Base-by-base conservation (phyloP, 768 basidiomycete genomes). In the Auriscalpium vulgare region DNA sequence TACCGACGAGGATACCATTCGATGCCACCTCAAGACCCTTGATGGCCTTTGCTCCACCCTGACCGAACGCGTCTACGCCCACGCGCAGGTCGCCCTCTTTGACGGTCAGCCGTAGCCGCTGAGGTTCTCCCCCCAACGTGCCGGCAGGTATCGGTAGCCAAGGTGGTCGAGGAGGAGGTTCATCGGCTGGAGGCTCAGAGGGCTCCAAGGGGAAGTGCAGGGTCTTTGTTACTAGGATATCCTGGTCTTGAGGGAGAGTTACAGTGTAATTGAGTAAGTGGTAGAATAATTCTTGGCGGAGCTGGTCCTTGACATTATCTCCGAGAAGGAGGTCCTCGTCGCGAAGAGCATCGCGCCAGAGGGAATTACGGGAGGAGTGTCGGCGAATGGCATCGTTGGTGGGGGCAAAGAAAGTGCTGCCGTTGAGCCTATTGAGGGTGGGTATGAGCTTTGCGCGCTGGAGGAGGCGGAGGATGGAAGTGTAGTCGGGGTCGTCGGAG, bases 231-330 rank as follows among this genome's bases (percentile, higher is more conserved):
- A 75, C 73, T 44, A 72, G 62, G 19, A 71, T 62, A 10, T 73
- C 65, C 35, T 78, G 69, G 3, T 72, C 63, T 5, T 75, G 70
- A 34, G 82, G 75, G 14, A 75, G 56, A 17, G 77, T 63, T 35
- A 97, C 67, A 7, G 88, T 82, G 68, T 83, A 83, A 69, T 98
- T 97, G 62, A 98, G 76, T 47, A 97, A 71, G 69, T 98, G 97
- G 68, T 98, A 98, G 65, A 97, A 85, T 52, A 99, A 78, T 65
- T 95, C 87, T 65, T 97, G 94, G 53, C 95, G 80, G 47, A 98
- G 80, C 56, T 81, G 74, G 64, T 89, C 84, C 56, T 91, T 81
- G 35, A 94, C 74, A 68, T 97, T 97, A 71, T 95, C 94, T 21
- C 76, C 76, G 38, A 81, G 64, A 47, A 68, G 62, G 37, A 62